A percentile compares a stretch with the other conserved stretches of the same genome.
These are phyloP conservation scores for Schoenoplectus tabernaemontani DNA, from an alignment of 202 grass and related monocot genomes.

Conservation along the genomic window DNA sequence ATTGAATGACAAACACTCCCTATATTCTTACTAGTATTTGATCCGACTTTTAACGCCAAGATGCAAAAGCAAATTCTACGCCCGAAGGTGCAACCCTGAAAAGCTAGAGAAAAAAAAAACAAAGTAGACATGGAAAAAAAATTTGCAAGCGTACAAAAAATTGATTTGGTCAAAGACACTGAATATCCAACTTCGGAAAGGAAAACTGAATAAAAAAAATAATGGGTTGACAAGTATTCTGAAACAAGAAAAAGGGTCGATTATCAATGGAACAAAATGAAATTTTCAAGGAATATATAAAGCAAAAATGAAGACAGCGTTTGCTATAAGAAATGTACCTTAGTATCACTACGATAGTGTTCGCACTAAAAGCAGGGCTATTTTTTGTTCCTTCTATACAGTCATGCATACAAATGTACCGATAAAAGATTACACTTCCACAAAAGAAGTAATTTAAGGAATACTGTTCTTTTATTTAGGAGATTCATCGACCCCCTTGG, in stretches of 20 bases:
- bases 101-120: background rate
- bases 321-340: background rate
- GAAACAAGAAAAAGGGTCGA: background rate
- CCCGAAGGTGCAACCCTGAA: background rate
- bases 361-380: background rate
- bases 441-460: background rate
- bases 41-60: background rate
- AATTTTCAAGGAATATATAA: background rate
- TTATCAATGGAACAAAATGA: background rate
- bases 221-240: background rate
- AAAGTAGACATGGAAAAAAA: background rate
- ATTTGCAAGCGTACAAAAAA: background rate
- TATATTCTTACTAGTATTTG: background rate
- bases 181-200: background rate
- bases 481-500: constrained; percentile 44
- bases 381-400: background rate
- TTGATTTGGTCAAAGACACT: background rate
- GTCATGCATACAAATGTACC: background rate
- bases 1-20: too few species aligned
- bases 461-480: constrained; percentile 23
- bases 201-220: background rate
- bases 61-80: background rate
- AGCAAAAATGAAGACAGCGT: background rate
- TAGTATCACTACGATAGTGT: background rate
- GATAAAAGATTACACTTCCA: background rate